These are phyloP conservation scores for Corynespora cassiicola DNA, from an alignment of 2,329 filamentous ascomycete genomes.

Conservation along the genomic window DNA sequence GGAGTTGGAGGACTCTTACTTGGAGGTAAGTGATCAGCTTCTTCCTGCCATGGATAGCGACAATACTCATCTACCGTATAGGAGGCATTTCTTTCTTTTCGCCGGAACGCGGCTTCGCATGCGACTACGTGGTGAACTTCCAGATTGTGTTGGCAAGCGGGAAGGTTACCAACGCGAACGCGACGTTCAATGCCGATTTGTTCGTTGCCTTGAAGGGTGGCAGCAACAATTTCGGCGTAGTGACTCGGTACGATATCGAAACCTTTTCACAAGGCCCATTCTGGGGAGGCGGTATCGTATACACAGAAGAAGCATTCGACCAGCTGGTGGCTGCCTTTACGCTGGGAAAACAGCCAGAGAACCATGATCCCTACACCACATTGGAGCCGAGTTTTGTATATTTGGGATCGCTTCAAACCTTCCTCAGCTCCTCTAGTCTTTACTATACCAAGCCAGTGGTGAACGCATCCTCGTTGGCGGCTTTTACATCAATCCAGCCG, in stretches of 20 bases:
- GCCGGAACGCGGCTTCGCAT: slow-evolving; percentile 21
- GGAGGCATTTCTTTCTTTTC: slow-evolving; percentile 4
- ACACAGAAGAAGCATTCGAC: not conserved
- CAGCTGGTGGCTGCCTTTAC: slow-evolving; percentile 8
- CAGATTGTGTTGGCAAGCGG: slow-evolving; percentile 54
- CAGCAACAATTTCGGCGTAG: slow-evolving; percentile 33
- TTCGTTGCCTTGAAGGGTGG: slow-evolving; percentile 51
- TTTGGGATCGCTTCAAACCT: too few species aligned
- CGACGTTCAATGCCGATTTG: slow-evolving; percentile 45
- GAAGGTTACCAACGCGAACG: slow-evolving; percentile 47
- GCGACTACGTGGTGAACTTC: slow-evolving; percentile 21
- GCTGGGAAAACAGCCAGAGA: not conserved
- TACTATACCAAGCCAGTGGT: too few species aligned
- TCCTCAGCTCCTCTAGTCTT: too few species aligned
- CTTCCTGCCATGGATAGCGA: too few species aligned
- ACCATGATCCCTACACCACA: too few species aligned
- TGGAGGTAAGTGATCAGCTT: not conserved
- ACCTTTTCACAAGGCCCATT: slow-evolving; percentile 6
- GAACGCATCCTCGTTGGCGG: too few species aligned
- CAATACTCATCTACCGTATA: slow-evolving; percentile 3
- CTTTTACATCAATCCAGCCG: too few species aligned
- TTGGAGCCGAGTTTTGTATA: too few species aligned
- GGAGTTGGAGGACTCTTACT: slow-evolving; percentile 4
- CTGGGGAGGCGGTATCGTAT: slow-evolving; percentile 30
- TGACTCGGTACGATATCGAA: slow-evolving; percentile 25